A percentile compares a stretch with the other conserved stretches of the same genome.
phyloP scores from a whole-genome alignment of 768 basidiomycete species.

The Clitopilus hobsonii region DNA sequence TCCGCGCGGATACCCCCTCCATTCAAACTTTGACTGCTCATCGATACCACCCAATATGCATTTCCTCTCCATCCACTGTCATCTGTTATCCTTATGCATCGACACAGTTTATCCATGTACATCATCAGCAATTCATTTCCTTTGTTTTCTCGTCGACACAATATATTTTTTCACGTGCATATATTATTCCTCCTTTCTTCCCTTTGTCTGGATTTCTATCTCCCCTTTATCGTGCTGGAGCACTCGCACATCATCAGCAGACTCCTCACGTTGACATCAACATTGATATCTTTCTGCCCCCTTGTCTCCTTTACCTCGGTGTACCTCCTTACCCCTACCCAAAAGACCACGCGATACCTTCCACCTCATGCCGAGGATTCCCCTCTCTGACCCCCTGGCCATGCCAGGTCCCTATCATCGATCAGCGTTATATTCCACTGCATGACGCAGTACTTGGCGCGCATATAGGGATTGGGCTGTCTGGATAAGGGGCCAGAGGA shows the following conservation, averaged over 20 bases:
- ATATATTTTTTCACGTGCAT: background rate
- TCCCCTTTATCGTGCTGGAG: background rate
- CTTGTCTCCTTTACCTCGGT: background rate
- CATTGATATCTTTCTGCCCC: too few relatives aligned
- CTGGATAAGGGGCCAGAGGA: background rate
- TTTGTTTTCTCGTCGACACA: background rate
- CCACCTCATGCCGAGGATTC: background rate
- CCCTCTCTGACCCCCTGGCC: background rate
- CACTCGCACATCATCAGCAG: background rate
- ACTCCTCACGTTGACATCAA: too few relatives aligned
- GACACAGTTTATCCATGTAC: background rate
- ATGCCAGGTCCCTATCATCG: background rate
- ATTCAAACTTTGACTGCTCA: background rate
- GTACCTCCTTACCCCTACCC: background rate
- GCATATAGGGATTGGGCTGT: too few relatives aligned
- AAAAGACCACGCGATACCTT: conserved; percentile 1
- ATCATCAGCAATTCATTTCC: background rate
- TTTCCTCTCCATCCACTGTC: background rate
- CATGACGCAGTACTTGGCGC: background rate
- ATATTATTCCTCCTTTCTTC: background rate
- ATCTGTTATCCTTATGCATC: background rate
- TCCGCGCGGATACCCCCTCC: background rate
- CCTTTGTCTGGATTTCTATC: background rate
- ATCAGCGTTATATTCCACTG: background rate
- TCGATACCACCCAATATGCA: background rate